Evolutionary conservation across 2,329 filamentous ascomycete genomes (phyloP).

Genomic region (Cladosporium halotolerans): DNA sequence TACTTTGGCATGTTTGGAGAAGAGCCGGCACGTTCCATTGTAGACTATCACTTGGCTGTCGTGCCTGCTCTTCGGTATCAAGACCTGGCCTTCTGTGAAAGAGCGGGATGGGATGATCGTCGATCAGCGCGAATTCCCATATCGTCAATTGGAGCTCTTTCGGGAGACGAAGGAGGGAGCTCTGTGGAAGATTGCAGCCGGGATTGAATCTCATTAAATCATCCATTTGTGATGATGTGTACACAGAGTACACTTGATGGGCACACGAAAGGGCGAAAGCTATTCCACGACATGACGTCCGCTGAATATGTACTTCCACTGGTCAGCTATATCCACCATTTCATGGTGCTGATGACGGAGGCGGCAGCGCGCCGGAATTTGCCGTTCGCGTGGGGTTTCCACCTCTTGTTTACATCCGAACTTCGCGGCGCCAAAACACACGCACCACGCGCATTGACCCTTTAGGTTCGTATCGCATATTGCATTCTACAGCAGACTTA

Average conservation of each 20-base stretch:
- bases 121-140: constrained; percentile 20
- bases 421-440: constrained; percentile 1
- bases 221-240: too few relatives aligned
- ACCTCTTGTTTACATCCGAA: neutral
- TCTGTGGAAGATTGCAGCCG: neutral
- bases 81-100: neutral
- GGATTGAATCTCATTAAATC: too few relatives aligned
- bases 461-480: neutral
- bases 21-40: constrained; percentile 1
- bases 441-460: neutral
- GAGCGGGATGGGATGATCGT: constrained; percentile 12
- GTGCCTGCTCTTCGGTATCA: neutral
- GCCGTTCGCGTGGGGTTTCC: neutral
- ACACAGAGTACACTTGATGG: too few relatives aligned
- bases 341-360: too few relatives aligned
- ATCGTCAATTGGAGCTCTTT: constrained; percentile 14
- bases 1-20: neutral
- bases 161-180: constrained; percentile 12
- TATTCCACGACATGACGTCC: too few relatives aligned
- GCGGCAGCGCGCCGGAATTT: neutral
- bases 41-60: neutral
- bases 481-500: neutral
- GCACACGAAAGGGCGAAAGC: too few relatives aligned
- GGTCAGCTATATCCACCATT: too few relatives aligned
- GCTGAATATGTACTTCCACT: too few relatives aligned